Conservation (phyloP, 2,329 filamentous ascomycete species). For the Phialocephala subalpina region DNA sequence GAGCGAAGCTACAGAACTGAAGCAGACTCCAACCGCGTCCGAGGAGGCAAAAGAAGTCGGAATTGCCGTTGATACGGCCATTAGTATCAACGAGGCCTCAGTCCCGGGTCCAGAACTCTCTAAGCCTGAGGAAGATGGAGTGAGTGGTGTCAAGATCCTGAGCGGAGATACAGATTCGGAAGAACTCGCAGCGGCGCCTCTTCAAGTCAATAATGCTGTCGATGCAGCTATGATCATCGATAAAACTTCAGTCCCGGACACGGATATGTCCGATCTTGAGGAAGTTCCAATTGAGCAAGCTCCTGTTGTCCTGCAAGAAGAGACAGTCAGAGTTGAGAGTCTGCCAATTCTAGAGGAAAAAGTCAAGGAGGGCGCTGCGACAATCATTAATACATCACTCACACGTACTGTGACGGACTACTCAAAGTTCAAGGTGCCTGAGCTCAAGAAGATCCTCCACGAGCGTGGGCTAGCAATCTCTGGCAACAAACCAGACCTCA, state of each 20-base stretch:
- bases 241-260: background rate
- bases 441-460: too few species aligned
- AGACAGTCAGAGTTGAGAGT: background rate
- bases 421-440: too few species aligned
- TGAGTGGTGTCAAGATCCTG: background rate
- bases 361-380: background rate
- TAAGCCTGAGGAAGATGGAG: background rate
- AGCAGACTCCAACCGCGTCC: background rate
- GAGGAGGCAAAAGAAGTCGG: background rate
- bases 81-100: background rate
- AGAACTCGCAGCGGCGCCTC: background rate
- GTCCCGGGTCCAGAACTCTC: too few species aligned
- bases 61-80: background rate
- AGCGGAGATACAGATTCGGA: background rate
- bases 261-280: background rate
- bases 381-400: too few species aligned
- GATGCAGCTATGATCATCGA: background rate
- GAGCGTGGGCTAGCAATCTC: too few species aligned
- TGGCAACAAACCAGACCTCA: too few species aligned
- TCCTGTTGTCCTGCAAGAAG: background rate
- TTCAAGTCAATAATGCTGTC: background rate
- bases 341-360: background rate
- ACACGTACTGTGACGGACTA: too few species aligned
- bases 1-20: too few species aligned
- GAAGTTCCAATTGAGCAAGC: background rate